Base-by-base conservation (phyloP, 2,329 filamentous ascomycete species). In the Ceratocystis alfenasii region DNA sequence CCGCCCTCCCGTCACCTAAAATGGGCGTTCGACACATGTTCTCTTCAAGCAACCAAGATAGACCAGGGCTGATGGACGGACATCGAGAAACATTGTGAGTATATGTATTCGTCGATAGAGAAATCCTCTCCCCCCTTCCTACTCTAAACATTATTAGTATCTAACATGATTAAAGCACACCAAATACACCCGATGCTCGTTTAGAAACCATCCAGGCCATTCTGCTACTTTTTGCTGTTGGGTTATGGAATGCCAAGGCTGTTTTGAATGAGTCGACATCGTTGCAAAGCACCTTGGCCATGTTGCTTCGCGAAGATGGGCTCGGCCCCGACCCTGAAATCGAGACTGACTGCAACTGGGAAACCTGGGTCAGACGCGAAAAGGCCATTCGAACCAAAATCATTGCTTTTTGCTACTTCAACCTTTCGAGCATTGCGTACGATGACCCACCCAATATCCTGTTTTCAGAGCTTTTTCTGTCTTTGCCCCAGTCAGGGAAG, bases 141-240 rank as follows among this genome's bases (percentile, higher is more conserved):
- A 4, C 36, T 12, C 36, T 10, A 12, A 41, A 41, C 1, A 41
- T 15, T 3, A 41, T 12, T 41, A 41, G 36, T 41, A 41, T 41
- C 36, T 41, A 41, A 41, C 36, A n/a, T 65, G 22, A 44, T 28
- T 15, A 5, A 15, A 83, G 82, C 70, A 82, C 81, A 12, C 79
- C 81, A 0, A 87, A 84, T 66, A 83, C 81, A 0, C 81, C 81
- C 0, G 81, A 83, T 70, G 79, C 82, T 2, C 77, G 82, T 0
- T 77, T 87, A 57, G 84, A 87, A 71, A 87, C 84, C 0, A 86
- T 86, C 2, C 85, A 87, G 70, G 81, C 84, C 2, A 76, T 87
- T 1, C 74, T 87, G 0, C 72, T 87, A 1, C 77, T 86, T 3
- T 84, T 85, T 69, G 81, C 81, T 0, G 78, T 84, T 7, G 83